These are phyloP conservation scores for Rhizoclosmatium globosum DNA, from an alignment of 192 early-diverging fungal genomes.

Conservation along the genomic window DNA sequence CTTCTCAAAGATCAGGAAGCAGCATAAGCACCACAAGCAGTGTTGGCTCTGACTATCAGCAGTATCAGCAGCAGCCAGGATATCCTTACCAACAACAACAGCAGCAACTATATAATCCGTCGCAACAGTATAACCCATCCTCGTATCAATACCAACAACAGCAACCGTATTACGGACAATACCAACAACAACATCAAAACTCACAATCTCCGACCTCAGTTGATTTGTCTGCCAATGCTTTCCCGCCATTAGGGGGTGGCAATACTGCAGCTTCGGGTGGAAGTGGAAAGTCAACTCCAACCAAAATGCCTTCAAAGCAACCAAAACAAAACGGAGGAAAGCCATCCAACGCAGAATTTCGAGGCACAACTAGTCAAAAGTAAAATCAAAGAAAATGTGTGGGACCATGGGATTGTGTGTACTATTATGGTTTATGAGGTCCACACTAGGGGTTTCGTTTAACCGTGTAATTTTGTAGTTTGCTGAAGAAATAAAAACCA, in stretches of 20 bases:
- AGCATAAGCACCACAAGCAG: background rate
- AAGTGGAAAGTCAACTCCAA: no score
- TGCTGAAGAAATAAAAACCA: no score
- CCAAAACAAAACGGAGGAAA: background rate
- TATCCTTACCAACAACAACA: constrained; percentile 18
- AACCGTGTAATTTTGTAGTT: no score
- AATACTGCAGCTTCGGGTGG: background rate
- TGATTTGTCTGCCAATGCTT: background rate
- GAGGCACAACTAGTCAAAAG: background rate
- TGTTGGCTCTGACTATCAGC: constrained; percentile 3
- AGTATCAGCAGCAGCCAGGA: constrained; percentile 21
- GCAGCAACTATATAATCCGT: constrained; percentile 19
- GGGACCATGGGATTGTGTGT: no score
- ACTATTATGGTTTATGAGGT: no score
- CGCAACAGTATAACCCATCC: no score
- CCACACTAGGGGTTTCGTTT: no score
- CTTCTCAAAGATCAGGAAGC: constrained; percentile 2
- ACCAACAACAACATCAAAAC: background rate
- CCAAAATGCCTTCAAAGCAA: no score
- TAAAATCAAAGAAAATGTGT: no score
- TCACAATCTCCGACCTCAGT: background rate
- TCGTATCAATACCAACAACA: constrained; percentile 2
- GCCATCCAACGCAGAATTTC: background rate
- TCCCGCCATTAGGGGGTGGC: background rate
- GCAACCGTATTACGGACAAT: background rate